Conservation (phyloP, 139 green algal species). For the Chlamydomonas sp. region DNA sequence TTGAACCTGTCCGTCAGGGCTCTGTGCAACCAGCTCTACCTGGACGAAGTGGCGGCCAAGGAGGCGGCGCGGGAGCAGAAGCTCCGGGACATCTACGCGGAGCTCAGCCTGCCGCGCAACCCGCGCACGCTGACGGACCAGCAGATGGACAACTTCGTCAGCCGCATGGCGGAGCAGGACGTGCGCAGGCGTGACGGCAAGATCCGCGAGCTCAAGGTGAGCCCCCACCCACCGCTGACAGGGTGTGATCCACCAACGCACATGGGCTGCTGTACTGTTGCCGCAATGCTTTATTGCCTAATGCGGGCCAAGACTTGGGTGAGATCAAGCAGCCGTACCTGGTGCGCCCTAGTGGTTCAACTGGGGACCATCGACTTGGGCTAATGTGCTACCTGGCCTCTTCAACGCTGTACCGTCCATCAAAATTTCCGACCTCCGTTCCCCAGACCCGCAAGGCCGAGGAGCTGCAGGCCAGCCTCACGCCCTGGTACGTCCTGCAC, state of each 20-base stretch:
- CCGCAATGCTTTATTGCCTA: no score
- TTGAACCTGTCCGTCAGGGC: conserved; percentile 3
- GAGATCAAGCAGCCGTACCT: no score
- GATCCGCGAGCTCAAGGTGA: conserved; percentile 1
- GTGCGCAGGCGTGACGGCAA: neutral
- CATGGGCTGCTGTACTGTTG: no score
- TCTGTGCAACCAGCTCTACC: conserved; percentile 27
- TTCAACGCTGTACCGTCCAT: no score
- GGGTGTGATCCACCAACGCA: no score
- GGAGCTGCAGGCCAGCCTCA: neutral
- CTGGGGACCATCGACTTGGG: neutral
- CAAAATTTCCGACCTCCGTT: neutral
- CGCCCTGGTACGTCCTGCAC: conserved; percentile 28
- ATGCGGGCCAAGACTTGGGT: no score
- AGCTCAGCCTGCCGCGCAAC: neutral
- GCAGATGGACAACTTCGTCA: neutral
- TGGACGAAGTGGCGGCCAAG: conserved; percentile 2
- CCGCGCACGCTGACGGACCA: neutral
- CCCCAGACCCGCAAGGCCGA: neutral
- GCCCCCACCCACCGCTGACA: no score
- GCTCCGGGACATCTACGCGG: neutral
- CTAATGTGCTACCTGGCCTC: no score
- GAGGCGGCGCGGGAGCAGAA: neutral
- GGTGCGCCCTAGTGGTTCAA: neutral
- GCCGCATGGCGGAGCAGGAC: neutral